Evolutionary conservation across 106 monocot species (phyloP).

Genomic region (Apostasia ramifera): DNA sequence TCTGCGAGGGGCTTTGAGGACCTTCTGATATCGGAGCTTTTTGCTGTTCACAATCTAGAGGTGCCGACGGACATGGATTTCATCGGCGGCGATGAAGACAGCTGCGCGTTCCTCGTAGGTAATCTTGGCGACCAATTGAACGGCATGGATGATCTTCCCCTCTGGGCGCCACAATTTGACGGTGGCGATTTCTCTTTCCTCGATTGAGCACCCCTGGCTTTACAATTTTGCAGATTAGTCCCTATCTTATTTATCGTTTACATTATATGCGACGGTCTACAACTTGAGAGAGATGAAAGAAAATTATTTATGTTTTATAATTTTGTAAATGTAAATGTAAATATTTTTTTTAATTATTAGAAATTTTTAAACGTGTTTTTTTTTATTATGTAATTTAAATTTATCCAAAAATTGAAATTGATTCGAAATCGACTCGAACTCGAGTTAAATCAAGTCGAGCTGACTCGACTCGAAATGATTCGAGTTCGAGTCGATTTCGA

Average conservation of each 20-base stretch:
- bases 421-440: too few relatives aligned
- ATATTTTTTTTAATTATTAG: too few relatives aligned
- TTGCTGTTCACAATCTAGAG: not conserved
- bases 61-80: not conserved
- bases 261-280: too few relatives aligned
- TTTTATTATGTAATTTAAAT: too few relatives aligned
- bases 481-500: too few relatives aligned
- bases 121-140: slow-evolving; percentile 20
- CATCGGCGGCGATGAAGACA: not conserved
- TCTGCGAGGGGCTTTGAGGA: not conserved
- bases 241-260: not conserved
- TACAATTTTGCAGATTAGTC: slow-evolving; percentile 6
- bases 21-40: slow-evolving; percentile 4
- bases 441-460: too few relatives aligned
- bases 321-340: too few relatives aligned
- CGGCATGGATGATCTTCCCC: slow-evolving; percentile 14
- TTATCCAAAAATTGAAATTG: too few relatives aligned
- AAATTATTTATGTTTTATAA: too few relatives aligned
- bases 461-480: too few relatives aligned
- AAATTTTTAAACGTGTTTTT: too few relatives aligned
- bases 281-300: too few relatives aligned
- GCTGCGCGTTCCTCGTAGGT: slow-evolving; percentile 6
- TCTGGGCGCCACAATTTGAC: slow-evolving; percentile 20
- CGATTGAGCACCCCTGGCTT: not conserved
- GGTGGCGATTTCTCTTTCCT: slow-evolving; percentile 11